Evolutionary conservation across 2,329 filamentous ascomycete species (phyloP), one percentile per base, ranked within the genome.

Genomic region (Colletotrichum tabaci): DNA sequence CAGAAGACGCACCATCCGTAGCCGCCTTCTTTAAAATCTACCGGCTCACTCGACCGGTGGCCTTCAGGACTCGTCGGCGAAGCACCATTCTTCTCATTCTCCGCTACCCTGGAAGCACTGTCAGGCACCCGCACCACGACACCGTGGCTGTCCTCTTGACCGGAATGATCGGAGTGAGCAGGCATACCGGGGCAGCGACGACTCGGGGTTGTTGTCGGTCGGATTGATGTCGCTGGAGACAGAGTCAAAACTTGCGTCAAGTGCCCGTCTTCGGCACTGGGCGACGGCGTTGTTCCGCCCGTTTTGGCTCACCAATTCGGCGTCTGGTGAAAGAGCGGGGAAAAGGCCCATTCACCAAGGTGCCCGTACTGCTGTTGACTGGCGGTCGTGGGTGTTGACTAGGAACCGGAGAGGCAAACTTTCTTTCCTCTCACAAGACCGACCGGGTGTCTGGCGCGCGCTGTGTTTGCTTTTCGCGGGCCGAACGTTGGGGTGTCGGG

Each of bases 1-100:
- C 35, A 55, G 16, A 8, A 42, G 21, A 77, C 82, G 71, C 55
- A 86, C 89, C 89, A 91, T 71, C 89, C 89, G 81, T 90, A 91
- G 26, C 89, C 89, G 50, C 89, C 89, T 75, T 91, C 88, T 49
- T 81, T 80, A 73, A 86, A 83, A 49, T 82, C 82, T 12, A 74
- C 68, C 68, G 78, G 58, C 18, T 61, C 60, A 44, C 53, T 63
- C 47, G 69, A 16, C 10, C 46, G 58, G 23, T 61, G 47, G 15
- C 16, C 53, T 18, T 40, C 10, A 16, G 66, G 58, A 47, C 53
- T 61, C 13, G 26, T n/a, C 26, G 69, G 30, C 42, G 47, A 63
- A 21, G 60, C 16, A 26, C 46, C 60, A 68, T 60, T 38, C 66
- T 72, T 69, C 53, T 72, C 47, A 42, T 60, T 58, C 35, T 64